Conservation (phyloP, 2,329 filamentous ascomycete species). For the Pyrenochaeta sp. region DNA sequence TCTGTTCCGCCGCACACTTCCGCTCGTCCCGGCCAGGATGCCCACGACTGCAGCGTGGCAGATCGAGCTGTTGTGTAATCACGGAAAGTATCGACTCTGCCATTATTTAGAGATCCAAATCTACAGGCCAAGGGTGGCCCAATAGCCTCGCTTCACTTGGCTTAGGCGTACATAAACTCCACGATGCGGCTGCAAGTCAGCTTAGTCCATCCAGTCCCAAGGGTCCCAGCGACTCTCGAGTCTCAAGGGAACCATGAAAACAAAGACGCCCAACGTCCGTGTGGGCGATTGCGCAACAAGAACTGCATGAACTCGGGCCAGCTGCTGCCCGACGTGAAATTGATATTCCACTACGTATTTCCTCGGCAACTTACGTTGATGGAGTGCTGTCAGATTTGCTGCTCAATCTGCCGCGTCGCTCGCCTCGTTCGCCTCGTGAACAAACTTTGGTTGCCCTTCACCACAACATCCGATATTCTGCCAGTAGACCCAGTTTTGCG, state of each 20-base stretch:
- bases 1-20: not conserved
- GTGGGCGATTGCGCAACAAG: slow-evolving; percentile 34
- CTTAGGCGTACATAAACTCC: slow-evolving; percentile 13
- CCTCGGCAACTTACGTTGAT: not conserved
- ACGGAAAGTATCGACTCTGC: slow-evolving; percentile 8
- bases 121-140: slow-evolving; percentile 11
- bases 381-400: not conserved
- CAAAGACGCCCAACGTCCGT: slow-evolving; percentile 18
- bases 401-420: no score
- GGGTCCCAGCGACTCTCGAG: slow-evolving; percentile 5
- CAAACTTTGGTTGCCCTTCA: slow-evolving; percentile 7
- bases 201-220: slow-evolving; percentile 13
- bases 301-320: slow-evolving; percentile 10
- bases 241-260: slow-evolving; percentile 13
- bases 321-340: slow-evolving; percentile 6
- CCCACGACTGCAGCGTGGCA: slow-evolving; percentile 12
- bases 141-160: slow-evolving; percentile 24
- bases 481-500: slow-evolving; percentile 17
- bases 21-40: slow-evolving; percentile 1
- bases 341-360: not conserved
- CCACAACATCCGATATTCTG: slow-evolving; percentile 10
- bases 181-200: slow-evolving; percentile 22
- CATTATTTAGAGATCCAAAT: slow-evolving; percentile 2
- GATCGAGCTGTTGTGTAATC: slow-evolving; percentile 13
- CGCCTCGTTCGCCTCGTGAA: slow-evolving; percentile 1